phyloP scores from a whole-genome alignment of 2,329 filamentous ascomycete species.

The Ophiostoma sp. region DNA sequence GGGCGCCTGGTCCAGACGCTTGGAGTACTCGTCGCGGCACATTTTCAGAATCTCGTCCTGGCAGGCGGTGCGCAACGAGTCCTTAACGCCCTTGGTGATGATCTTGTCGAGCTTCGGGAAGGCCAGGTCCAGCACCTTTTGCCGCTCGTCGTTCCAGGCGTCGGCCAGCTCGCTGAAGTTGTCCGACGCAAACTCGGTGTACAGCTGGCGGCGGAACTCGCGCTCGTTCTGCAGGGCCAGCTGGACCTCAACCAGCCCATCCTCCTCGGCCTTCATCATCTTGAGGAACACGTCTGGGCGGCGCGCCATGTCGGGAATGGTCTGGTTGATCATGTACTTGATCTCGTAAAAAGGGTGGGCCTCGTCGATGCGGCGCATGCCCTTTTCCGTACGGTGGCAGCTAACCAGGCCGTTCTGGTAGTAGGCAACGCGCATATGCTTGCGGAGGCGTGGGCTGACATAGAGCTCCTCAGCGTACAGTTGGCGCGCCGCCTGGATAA shows the following conservation, averaged over 20 bases:
- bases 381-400: constrained; percentile 90
- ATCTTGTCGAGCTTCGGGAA: constrained; percentile 78
- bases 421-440: constrained; percentile 78
- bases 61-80: constrained; percentile 88
- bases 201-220: constrained; percentile 73
- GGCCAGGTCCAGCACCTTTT: constrained; percentile 79
- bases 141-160: constrained; percentile 87
- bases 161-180: constrained; percentile 94
- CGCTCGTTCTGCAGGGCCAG: constrained; percentile 75
- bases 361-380: constrained; percentile 88
- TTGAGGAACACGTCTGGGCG: constrained; percentile 89
- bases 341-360: constrained; percentile 96
- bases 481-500: constrained; percentile 76
- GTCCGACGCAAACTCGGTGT: constrained; percentile 85
- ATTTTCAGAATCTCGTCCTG: constrained; percentile 87
- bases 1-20: constrained; percentile 90
- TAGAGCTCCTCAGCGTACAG: constrained; percentile 92
- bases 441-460: constrained; percentile 84
- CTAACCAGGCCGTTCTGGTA: constrained; percentile 83
- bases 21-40: constrained; percentile 85
- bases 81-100: constrained; percentile 90
- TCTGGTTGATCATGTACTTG: constrained; percentile 92
- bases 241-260: constrained; percentile 84
- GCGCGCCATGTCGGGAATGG: constrained; percentile 75
- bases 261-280: constrained; percentile 96